Conservation (phyloP, 495 filamentous ascomycete genomes). For the Penicillium pulvis region DNA sequence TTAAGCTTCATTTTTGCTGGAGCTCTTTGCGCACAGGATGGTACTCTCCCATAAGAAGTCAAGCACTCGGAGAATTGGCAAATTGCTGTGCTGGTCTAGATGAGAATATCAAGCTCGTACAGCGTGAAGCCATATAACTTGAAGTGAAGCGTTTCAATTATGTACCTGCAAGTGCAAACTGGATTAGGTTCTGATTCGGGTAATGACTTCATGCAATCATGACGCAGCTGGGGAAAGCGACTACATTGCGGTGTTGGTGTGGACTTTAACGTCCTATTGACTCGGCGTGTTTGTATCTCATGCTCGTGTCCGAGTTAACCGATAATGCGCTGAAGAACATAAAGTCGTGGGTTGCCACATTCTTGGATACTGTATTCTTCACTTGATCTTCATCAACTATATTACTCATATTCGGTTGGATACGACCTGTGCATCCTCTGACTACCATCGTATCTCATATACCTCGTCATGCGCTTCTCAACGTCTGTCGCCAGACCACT, state of each 20-base stretch:
- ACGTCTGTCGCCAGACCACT: slow-evolving; percentile 37
- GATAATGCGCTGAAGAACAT: slow-evolving; percentile 8
- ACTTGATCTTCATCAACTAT: background rate
- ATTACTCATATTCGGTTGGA: background rate
- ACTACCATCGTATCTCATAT: no score
- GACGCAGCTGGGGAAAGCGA: slow-evolving; percentile 35
- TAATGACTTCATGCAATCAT: slow-evolving; percentile 36
- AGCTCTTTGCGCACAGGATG: no score
- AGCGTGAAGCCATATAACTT: background rate
- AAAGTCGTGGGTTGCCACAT: slow-evolving; percentile 9
- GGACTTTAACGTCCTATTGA: background rate
- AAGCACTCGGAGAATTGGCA: background rate
- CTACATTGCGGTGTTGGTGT: background rate
- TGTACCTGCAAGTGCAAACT: background rate
- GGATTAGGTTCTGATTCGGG: background rate
- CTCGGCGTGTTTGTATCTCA: slow-evolving; percentile 16
- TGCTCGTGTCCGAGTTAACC: slow-evolving; percentile 6
- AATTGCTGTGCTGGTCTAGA: background rate
- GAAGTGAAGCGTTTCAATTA: background rate
- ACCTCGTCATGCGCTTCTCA: slow-evolving; percentile 31
- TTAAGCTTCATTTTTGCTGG: background rate
- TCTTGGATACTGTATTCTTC: background rate
- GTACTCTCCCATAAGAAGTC: background rate
- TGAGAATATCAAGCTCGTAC: background rate
- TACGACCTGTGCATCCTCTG: no score